Conservation (phyloP, 2,329 filamentous ascomycete genomes). For the Boeremia exigua region DNA sequence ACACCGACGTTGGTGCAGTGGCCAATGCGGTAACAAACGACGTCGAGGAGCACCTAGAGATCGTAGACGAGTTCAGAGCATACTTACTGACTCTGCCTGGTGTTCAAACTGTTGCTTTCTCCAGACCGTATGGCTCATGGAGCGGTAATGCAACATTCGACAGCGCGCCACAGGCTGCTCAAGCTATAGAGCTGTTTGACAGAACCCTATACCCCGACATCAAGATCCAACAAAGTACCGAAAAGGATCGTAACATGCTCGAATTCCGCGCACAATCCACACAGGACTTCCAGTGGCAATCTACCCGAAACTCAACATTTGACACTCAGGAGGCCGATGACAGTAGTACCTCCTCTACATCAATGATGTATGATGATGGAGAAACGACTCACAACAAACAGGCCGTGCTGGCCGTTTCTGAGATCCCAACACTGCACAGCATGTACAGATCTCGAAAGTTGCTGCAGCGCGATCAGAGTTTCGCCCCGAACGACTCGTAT, state of each 20-base stretch:
- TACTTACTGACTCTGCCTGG: conserved; percentile 30
- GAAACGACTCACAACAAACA: conserved; percentile 1
- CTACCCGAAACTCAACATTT: conserved; percentile 1
- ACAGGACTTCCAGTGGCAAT: background rate
- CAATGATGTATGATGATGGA: conserved; percentile 18
- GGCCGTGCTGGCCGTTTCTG: conserved; percentile 18
- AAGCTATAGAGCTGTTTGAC: conserved; percentile 28
- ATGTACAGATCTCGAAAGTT: conserved; percentile 37
- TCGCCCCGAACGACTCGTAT: conserved; percentile 36
- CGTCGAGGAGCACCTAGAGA: conserved; percentile 21
- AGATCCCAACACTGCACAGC: conserved; percentile 36
- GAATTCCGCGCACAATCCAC: conserved; percentile 24
- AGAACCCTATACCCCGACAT: conserved; percentile 22
- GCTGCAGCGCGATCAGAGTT: conserved; percentile 35
- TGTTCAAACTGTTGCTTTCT: conserved; percentile 27
- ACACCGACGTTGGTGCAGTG: conserved; percentile 13
- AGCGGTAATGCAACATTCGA: conserved; percentile 29
- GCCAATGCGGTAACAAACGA: conserved; percentile 8
- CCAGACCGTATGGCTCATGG: conserved; percentile 30
- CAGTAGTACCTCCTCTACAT: conserved; percentile 17
- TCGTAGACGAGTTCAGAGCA: conserved; percentile 22
- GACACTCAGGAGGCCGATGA: conserved; percentile 5
- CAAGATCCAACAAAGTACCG: conserved; percentile 18
- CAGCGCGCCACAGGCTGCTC: conserved; percentile 14
- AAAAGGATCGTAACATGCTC: conserved; percentile 21